Evolutionary conservation across 2,329 filamentous ascomycete species (phyloP).

Genomic region (Aschersonia sp.): DNA sequence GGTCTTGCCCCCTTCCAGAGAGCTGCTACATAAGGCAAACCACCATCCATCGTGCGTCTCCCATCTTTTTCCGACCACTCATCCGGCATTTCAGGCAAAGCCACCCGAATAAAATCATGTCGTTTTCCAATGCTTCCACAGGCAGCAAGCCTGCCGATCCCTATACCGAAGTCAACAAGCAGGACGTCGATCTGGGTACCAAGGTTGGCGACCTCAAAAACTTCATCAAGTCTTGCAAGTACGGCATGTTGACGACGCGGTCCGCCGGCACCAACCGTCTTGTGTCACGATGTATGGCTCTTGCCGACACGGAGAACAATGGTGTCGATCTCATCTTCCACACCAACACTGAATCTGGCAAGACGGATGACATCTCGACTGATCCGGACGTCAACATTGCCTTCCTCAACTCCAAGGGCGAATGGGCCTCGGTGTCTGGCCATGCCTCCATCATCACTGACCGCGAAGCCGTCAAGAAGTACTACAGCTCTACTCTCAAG

Average conservation of each 20-base stretch:
- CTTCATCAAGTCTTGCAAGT: constrained; percentile 64
- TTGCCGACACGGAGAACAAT: constrained; percentile 66
- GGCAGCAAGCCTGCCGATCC: constrained; percentile 55
- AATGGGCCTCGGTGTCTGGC: constrained; percentile 82
- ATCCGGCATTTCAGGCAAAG: no score
- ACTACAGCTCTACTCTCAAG: constrained; percentile 61
- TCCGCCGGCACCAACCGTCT: constrained; percentile 49
- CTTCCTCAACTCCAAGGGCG: constrained; percentile 60
- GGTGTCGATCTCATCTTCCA: constrained; percentile 79
- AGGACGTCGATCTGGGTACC: constrained; percentile 47
- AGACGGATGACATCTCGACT: constrained; percentile 63
- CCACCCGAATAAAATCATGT: constrained; percentile 15
- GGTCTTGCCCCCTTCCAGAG: no score
- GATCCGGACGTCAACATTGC: constrained; percentile 68
- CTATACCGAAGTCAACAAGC: constrained; percentile 63
- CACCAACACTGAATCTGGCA: constrained; percentile 80
- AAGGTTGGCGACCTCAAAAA: constrained; percentile 61
- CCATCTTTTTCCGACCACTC: not conserved
- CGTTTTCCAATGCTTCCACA: constrained; percentile 38
- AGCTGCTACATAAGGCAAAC: no score
- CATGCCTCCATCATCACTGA: constrained; percentile 55
- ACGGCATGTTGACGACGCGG: constrained; percentile 78
- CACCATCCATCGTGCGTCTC: not conserved
- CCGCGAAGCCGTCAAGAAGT: constrained; percentile 51
- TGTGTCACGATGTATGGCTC: constrained; percentile 72